Conservation (phyloP, 352 stramenopile genomes). For the Phytophthora constricta region DNA sequence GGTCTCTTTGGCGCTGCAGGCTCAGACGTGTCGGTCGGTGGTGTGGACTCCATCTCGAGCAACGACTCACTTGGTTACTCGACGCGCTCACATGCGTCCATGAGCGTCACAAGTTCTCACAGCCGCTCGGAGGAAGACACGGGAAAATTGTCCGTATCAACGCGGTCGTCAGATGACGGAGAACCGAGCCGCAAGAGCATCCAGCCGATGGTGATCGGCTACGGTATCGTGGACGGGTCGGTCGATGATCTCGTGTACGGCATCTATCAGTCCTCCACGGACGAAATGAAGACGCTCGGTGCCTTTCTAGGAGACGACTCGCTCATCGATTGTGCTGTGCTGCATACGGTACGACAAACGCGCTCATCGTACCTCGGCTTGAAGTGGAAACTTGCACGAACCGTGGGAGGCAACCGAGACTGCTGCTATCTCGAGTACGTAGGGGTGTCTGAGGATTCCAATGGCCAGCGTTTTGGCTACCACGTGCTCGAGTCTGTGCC, state of each 20-base stretch:
- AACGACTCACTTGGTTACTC: slow-evolving; percentile 33
- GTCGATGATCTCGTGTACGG: slow-evolving; percentile 66
- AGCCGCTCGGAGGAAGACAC: slow-evolving; percentile 39
- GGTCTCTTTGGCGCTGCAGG: slow-evolving; percentile 45
- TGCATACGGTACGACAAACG: slow-evolving; percentile 62
- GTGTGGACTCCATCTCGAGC: slow-evolving; percentile 22
- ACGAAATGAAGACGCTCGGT: slow-evolving; percentile 67
- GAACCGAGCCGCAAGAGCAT: slow-evolving; percentile 57
- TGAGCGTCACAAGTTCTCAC: slow-evolving; percentile 35
- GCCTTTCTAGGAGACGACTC: slow-evolving; percentile 58
- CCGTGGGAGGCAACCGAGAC: slow-evolving; percentile 76
- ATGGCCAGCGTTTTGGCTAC: slow-evolving; percentile 68
- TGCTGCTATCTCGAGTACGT: slow-evolving; percentile 76
- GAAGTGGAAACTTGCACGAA: slow-evolving; percentile 78
- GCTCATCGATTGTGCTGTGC: slow-evolving; percentile 68
- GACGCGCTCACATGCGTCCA: slow-evolving; percentile 33
- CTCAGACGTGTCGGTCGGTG: background rate
- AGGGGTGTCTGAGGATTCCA: slow-evolving; percentile 59
- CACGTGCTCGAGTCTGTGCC: slow-evolving; percentile 69
- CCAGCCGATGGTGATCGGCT: slow-evolving; percentile 53
- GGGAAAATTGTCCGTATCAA: slow-evolving; percentile 27
- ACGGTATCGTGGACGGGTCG: slow-evolving; percentile 49
- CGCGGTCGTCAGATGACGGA: slow-evolving; percentile 36
- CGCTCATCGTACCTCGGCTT: slow-evolving; percentile 68
- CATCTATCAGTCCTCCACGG: slow-evolving; percentile 53